Evolutionary conservation across 768 basidiomycete species (phyloP), one percentile per base, ranked within the genome.

Genomic region (Lentinula raphanica): DNA sequence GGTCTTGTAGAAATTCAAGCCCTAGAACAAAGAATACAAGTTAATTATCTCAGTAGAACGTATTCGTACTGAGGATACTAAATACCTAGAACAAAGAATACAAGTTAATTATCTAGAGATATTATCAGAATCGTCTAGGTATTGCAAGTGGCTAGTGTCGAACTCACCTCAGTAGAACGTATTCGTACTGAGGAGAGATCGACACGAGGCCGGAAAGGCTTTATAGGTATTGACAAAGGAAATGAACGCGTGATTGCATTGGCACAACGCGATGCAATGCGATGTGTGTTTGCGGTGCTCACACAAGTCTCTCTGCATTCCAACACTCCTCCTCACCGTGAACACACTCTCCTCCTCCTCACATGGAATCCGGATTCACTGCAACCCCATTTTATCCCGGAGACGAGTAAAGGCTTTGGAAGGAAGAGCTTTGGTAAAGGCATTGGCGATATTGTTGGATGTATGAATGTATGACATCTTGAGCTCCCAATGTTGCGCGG

Each of bases 401-500:
- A 35, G 13, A 1, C 32, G 32, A 13, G 13, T 1, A 13, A 35
- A 35, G 32, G 32, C 32, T 2, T 35, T 35, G 9, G 32, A 12
- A 7, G 62, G 59, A 15, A 70, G 59, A 1, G 55, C 56, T 54
- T 72, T 72, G 6, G 71, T 73, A 25, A 72, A 49, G 21, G 66
- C 32, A 55, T 73, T 71, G 8, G 72, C 72, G 3, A 58, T 21
- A 54, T 63, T 67, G 5, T 64, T 50, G 0, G 19, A 32, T 3
- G 68, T 72, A 3, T 64, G 64, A 17, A 62, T 53, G 45, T 66
- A 67, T 2, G 13, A 19, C 13, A 56, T 21, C 2, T 17, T 29
- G 11, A 40, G 0, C 17, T 36, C 21, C 3, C n/a, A n/a, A n/a
- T n/a, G n/a, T n/a, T n/a, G n/a, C n/a, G n/a, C n/a, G n/a, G n/a